phyloP scores from a whole-genome alignment of 1,284 basidiomycete species.

The Ustilago vetiveriae region DNA sequence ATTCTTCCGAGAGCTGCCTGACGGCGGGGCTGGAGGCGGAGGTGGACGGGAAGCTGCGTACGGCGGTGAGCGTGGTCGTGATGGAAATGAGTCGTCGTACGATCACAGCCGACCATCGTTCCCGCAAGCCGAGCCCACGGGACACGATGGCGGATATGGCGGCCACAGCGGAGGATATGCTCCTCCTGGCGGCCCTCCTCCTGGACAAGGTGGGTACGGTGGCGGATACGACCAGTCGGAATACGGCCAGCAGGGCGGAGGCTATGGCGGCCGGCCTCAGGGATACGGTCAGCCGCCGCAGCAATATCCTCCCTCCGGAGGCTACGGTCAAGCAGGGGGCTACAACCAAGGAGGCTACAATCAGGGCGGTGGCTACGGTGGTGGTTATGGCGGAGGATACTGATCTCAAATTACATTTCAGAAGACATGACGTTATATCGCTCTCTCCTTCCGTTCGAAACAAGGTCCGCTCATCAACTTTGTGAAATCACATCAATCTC shows the following conservation, averaged over 20 bases:
- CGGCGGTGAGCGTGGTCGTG: constrained; percentile 3
- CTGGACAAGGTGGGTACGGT: constrained; percentile 25
- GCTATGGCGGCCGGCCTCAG: constrained; percentile 4
- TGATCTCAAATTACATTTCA: neutral
- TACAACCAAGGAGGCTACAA: constrained; percentile 14
- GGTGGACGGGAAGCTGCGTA: constrained; percentile 2
- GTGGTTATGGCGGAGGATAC: constrained; percentile 41
- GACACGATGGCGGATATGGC: constrained; percentile 21
- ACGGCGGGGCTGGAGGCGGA: constrained; percentile 7
- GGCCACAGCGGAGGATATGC: constrained; percentile 16
- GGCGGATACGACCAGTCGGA: constrained; percentile 14
- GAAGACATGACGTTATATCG: no score
- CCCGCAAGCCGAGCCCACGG: constrained; percentile 38
- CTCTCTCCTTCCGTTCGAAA: no score
- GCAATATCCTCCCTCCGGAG: constrained; percentile 19
- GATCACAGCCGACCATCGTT: constrained; percentile 28
- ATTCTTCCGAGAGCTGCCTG: constrained; percentile 35
- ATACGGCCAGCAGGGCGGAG: constrained; percentile 19
- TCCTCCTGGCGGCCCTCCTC: constrained; percentile 19
- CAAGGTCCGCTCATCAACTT: no score
- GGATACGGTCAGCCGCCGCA: constrained; percentile 18
- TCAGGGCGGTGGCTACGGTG: constrained; percentile 19
- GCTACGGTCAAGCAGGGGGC: constrained; percentile 15
- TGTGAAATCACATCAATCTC: no score
- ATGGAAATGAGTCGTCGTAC: constrained; percentile 18